Percentiles rank a stretch among this genome's conserved stretches.
Conservation (phyloP, 192 early-diverging fungal species). For the Coemansia sp. region DNA sequence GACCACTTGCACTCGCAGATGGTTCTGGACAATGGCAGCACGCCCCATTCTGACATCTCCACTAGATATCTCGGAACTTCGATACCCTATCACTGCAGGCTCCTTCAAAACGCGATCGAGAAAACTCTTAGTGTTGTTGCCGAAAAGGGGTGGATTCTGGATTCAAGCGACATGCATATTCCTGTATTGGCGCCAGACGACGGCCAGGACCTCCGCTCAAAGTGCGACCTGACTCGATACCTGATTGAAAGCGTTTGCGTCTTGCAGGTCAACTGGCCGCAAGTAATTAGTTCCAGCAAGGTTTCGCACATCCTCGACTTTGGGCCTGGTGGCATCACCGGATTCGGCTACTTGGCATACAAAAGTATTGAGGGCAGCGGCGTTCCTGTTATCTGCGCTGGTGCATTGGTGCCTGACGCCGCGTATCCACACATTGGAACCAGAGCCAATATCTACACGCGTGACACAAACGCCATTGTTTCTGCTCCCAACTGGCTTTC, state of each 20-base stretch:
- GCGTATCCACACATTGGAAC: too few species aligned
- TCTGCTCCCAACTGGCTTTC: too few species aligned
- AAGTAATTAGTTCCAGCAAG: constrained; percentile 51
- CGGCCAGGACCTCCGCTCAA: constrained; percentile 77
- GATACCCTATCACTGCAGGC: constrained; percentile 64
- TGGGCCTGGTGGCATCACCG: constrained; percentile 76
- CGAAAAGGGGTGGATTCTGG: constrained; percentile 58
- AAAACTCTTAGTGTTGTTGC: constrained; percentile 63
- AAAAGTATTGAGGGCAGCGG: constrained; percentile 86
- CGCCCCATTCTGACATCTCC: too few species aligned
- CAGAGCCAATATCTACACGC: constrained; percentile 73
- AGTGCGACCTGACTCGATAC: constrained; percentile 66
- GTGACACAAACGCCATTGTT: constrained; percentile 60
- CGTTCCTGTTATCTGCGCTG: too few species aligned
- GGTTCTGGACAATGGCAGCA: too few species aligned
- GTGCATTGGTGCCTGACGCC: constrained; percentile 34
- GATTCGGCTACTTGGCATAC: constrained; percentile 79
- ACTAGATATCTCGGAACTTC: too few species aligned
- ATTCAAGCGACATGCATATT: constrained; percentile 61
- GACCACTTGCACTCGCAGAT: too few species aligned
- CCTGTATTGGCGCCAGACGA: constrained; percentile 76
- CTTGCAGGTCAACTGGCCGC: too few species aligned
- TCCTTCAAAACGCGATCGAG: constrained; percentile 53
- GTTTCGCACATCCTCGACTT: constrained; percentile 86
- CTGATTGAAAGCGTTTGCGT: constrained; percentile 67